Conservation (phyloP, 2,329 filamentous ascomycete genomes). For the Trichoderma aggressivum region DNA sequence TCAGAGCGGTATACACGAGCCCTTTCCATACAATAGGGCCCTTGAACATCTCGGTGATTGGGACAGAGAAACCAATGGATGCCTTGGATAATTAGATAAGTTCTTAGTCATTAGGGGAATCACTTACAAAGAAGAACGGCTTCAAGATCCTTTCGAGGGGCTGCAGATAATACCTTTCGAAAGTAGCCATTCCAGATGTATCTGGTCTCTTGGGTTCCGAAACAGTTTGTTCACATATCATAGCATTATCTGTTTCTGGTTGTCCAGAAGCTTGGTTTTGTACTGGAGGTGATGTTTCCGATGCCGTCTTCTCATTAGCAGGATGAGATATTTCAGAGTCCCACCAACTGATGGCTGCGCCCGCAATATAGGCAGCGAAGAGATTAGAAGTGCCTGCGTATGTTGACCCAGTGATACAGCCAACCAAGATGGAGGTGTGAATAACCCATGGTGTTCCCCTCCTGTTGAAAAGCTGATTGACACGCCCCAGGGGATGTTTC, state of each 20-base stretch:
- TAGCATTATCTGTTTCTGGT: background rate
- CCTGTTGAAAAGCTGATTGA: constrained; percentile 28
- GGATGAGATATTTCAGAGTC: constrained; percentile 37
- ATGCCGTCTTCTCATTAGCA: background rate
- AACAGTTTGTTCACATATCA: background rate
- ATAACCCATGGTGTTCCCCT: constrained; percentile 37
- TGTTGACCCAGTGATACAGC: constrained; percentile 46
- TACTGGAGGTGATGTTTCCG: background rate
- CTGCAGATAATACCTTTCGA: constrained; percentile 34
- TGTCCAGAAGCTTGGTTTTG: background rate
- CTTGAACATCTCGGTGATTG: constrained; percentile 66
- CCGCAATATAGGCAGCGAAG: constrained; percentile 61
- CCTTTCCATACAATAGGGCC: constrained; percentile 67
- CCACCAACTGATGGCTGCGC: constrained; percentile 59
- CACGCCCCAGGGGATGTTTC: constrained; percentile 20
- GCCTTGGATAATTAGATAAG: constrained; percentile 22
- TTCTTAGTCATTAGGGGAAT: background rate
- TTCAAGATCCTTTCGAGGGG: constrained; percentile 52
- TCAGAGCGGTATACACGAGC: constrained; percentile 67
- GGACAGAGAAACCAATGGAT: constrained; percentile 74
- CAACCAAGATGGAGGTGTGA: constrained; percentile 50
- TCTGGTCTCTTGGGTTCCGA: constrained; percentile 28
- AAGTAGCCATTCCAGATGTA: constrained; percentile 22
- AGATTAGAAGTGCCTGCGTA: constrained; percentile 63
- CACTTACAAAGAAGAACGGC: constrained; percentile 66